phyloP scores from a whole-genome alignment of 2,329 filamentous ascomycete genomes.

The Cercospora sp. region DNA sequence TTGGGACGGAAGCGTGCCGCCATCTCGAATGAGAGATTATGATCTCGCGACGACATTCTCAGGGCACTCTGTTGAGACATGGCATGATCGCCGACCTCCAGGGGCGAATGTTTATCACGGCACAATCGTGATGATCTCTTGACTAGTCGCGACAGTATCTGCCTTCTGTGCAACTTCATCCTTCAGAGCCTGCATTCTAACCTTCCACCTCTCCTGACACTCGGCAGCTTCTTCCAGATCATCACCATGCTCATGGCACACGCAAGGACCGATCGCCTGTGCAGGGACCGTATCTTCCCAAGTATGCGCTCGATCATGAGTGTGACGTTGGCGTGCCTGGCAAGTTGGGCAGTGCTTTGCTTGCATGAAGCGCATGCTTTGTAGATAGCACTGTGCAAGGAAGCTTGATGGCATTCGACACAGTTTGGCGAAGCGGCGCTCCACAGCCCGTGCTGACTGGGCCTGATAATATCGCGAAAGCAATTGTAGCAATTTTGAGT shows the following conservation, averaged over 20 bases:
- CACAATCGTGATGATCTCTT: background rate
- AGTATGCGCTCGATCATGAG: background rate
- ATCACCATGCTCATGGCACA: constrained; percentile 12
- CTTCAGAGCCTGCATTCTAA: background rate
- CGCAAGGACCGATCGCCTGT: background rate
- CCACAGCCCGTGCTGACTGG: background rate
- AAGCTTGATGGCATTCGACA: background rate
- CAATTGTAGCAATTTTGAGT: background rate
- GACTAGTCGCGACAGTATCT: background rate
- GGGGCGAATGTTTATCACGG: background rate
- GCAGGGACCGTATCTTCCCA: background rate
- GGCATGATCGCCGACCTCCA: too few species aligned
- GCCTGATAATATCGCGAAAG: background rate
- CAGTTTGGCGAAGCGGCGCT: background rate
- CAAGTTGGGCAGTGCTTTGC: background rate
- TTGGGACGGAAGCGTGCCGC: too few species aligned
- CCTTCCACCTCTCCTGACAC: constrained; percentile 1
- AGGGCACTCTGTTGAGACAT: too few species aligned
- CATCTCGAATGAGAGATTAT: too few species aligned
- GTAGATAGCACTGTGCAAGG: background rate
- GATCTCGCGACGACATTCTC: too few species aligned
- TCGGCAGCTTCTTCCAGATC: background rate
- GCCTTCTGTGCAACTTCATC: background rate
- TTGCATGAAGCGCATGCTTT: constrained; percentile 5
- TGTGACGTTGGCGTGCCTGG: background rate